Evolutionary conservation across 768 basidiomycete genomes (phyloP), one percentile per base, ranked within the genome.

Genomic region (Lactarius pseudohatsudake): DNA sequence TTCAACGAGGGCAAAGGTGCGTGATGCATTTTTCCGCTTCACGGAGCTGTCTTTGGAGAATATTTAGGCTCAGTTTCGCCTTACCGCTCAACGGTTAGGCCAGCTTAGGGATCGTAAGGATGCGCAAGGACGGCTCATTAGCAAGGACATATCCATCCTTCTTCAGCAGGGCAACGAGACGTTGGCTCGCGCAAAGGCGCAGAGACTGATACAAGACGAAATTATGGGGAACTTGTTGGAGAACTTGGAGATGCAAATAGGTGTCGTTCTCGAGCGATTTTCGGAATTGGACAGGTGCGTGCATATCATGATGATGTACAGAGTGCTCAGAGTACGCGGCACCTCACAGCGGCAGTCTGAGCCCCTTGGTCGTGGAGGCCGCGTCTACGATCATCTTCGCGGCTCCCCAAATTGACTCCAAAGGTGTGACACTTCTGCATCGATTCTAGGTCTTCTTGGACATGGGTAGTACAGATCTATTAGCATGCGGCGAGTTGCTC

Each of bases 71-170:
- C 85, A 89, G 65, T 79, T 92, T 57, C 82, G 86, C 66, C 79
- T 84, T 30, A 82, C 89, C 9, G 84, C 84, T 56, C 86, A 89
- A 69, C 81, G 81, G 59, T 79, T 92, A 34, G 86, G 86, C 22
- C 89, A 91, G 70, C 74, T 90, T 20, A 88, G 90, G 72, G 85
- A 86, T 68, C 85, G 84, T 75, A 84, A 87, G 65, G 88, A 91
- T 69, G 84, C 88, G 6, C 81, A 86, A 72, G 82, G 81, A 2
- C 81, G 81, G 41, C 84, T 90, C 54, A 84, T 82, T 22, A 81
- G 88, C 70, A 81, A 81, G 69, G 89, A 91, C 74, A 87, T 92
- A 65, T 85, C 88, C 6, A 86, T 83, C 15, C 76, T 88, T 20
- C 79, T 92, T 50, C 81, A 83, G 59, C 84, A 87, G 68, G 82